Evolutionary conservation across 2,329 filamentous ascomycete species (phyloP).

Genomic region (Cryoendolithus antarcticus): DNA sequence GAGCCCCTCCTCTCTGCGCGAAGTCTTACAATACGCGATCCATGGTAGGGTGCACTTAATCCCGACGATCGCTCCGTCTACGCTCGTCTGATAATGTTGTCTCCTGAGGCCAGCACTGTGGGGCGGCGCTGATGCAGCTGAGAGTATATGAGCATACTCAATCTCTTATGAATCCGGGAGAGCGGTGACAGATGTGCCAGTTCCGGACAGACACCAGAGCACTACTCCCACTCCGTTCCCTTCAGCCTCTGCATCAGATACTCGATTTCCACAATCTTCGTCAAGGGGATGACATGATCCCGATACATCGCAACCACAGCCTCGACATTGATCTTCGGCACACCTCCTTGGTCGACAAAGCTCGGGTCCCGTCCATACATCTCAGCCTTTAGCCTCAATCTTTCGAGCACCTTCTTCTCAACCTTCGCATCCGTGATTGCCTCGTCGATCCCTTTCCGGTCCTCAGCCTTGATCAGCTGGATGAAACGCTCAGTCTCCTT

Average conservation of each 20-base stretch:
- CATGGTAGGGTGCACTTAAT: too few species aligned
- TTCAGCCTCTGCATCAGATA: conserved; percentile 89
- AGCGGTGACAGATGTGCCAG: too few species aligned
- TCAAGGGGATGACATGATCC: conserved; percentile 88
- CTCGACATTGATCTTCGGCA: conserved; percentile 76
- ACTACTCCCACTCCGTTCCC: conserved; percentile 39
- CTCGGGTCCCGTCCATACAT: conserved; percentile 90
- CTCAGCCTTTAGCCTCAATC: conserved; percentile 74
- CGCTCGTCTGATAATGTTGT: too few species aligned
- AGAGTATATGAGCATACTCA: too few species aligned
- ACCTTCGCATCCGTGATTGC: conserved; percentile 85
- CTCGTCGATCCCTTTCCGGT: conserved; percentile 69
- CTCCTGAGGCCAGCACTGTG: too few species aligned
- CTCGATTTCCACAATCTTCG: conserved; percentile 96
- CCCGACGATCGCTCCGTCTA: too few species aligned
- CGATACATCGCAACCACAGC: conserved; percentile 82
- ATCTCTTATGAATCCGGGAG: too few species aligned
- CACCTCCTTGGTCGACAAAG: conserved; percentile 28
- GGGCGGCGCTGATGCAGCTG: too few species aligned
- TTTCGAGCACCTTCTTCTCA: conserved; percentile 81
- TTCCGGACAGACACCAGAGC: too few species aligned
- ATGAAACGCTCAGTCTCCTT: conserved; percentile 73
- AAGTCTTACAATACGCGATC: too few species aligned
- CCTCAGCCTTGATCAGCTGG: conserved; percentile 64
- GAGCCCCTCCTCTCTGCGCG: too few species aligned